Base-by-base conservation (phyloP, 345 rosid genomes). In the Salix viminalis region DNA sequence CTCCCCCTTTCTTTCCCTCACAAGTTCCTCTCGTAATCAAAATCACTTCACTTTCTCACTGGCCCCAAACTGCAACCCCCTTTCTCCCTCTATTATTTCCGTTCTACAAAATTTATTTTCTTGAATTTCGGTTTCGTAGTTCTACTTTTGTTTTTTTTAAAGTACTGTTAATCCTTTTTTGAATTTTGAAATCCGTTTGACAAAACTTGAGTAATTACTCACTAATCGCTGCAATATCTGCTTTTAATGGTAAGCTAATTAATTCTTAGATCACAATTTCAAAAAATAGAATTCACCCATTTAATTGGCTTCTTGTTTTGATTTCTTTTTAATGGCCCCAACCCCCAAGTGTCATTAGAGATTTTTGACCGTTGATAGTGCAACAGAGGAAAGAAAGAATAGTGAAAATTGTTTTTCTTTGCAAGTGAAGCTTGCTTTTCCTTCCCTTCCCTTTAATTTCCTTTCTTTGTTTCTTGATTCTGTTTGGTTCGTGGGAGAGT, bases 231-330 rank as follows among this genome's bases (percentile, higher is more conserved):
- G 62, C 5, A 19, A 41, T 65, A 68, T 76, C 76, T 80, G 44
- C 48, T 74, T 74, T 67, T 87, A 62, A 87, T 80, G 85, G 90
- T 68, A 81, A 82, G 84, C 81, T 39, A 84, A 34, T 71, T 50
- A 71, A 1, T n/a, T 71, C 46, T 72, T 61, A 58, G 74, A 32
- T 82, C 69, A 16, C 14, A 56, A 56, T 60, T 41, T 50, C 28
- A 48, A 32, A 8, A 18, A 62, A 70, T 77, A 36, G 19, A 75
- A 32, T 39, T 67, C 65, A 3, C 7, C 52, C 71, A 37, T 46
- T 34, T 4, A 4, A 54, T 28, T 37, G 2, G 30, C 58, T 34
- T 23, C 15, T 44, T 19, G 41, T 30, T 26, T 24, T 54, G 56
- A 9, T 72, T 52, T 23, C 58, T 62, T 72, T 76, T 69, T 81